Base-by-base conservation (phyloP, 805 yeast species). In the Pichia sporocuriosa region DNA sequence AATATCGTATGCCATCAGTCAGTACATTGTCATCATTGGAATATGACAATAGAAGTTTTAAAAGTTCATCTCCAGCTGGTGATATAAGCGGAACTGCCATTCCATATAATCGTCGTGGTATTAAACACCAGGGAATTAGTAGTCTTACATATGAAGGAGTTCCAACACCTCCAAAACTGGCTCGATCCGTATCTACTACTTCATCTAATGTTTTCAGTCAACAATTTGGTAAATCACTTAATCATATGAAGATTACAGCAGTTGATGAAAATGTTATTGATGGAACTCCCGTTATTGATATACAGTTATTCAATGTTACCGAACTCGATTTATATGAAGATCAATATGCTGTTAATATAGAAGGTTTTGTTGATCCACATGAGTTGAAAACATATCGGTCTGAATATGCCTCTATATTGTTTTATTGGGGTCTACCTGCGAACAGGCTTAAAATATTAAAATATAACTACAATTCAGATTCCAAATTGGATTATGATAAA, bases 341-440 rank as follows among this genome's bases (percentile, higher is more conserved):
- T 43, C 56, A 67, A 0, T 68, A 66, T 44, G 56, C 70, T 3
- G 52, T 58, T 35, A 57, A 68, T 3, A 54, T 77, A 35, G 60
- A 76, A 37, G 66, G 65, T 31, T 55, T 67, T 3, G 59, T 65
- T 9, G 67, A 69, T 34, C 52, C 52, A 8, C 55, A 56, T 2
- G 66, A 66, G 36, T 59, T 74, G 34, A 58, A 55, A 32, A 37
- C 53, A 42, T 73, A 76, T 55, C 59, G 96, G 30, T 69, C 73
- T 17, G 81, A 79, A 50, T 89, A 90, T 58, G 88, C 96, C 0
- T 74, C 81, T 16, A 70, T 89, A 55, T 65, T 89, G 12, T 84
- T 75, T 53, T 61, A 73, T 26, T 90, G 97, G 97, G 94, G 93
- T 0, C 67, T 88, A 16, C 84, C 88, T 0, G 72, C 84, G n/a